A percentile compares a stretch with the other conserved stretches of the same genome.
phyloP scores from a whole-genome alignment of 108 stramenopile species.

The Fragilaria crotonensis region DNA sequence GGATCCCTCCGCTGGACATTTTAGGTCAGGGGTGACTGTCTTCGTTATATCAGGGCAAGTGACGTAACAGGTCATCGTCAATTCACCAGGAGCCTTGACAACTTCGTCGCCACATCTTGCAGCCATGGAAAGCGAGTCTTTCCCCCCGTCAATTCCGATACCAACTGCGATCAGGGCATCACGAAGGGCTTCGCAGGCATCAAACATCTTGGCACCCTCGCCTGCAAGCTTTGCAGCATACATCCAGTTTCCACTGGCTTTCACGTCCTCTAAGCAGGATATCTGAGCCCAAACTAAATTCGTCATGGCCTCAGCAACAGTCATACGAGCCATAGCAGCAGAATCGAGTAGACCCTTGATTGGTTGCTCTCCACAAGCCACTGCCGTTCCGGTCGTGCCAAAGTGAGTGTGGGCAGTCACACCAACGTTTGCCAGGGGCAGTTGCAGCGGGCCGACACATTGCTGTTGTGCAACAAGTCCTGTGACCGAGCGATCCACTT shows the following conservation, averaged over 20 bases:
- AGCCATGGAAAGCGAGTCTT: constrained; percentile 99
- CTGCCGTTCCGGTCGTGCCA: constrained; percentile 90
- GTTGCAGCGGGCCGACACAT: constrained; percentile 98
- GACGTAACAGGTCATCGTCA: constrained; percentile 93
- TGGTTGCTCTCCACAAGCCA: constrained; percentile 96
- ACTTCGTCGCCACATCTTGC: constrained; percentile 90
- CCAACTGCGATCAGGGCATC: constrained; percentile 85
- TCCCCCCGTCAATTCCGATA: constrained; percentile 97
- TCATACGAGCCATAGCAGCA: constrained; percentile 94
- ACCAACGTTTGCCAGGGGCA: constrained; percentile 93
- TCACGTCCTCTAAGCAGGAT: constrained; percentile 88
- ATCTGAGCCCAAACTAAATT: constrained; percentile 98
- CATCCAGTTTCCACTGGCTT: constrained; percentile 99
- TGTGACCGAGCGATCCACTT: constrained; percentile 98
- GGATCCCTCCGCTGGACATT: constrained; percentile 60
- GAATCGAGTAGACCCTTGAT: constrained; percentile 92
- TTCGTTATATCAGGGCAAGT: constrained; percentile 90
- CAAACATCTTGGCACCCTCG: constrained; percentile 97
- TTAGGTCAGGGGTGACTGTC: constrained; percentile 96
- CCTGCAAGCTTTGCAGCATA: constrained; percentile 98
- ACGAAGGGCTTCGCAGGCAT: constrained; percentile 92
- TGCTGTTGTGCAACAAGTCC: constrained; percentile 98
- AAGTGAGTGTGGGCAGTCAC: constrained; percentile 95
- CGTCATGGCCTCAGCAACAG: constrained; percentile 97
- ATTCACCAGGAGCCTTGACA: constrained; percentile 96